These are phyloP conservation scores for Flueggea neowawraea DNA, from an alignment of 441 rosid species.

Conservation along the genomic window DNA sequence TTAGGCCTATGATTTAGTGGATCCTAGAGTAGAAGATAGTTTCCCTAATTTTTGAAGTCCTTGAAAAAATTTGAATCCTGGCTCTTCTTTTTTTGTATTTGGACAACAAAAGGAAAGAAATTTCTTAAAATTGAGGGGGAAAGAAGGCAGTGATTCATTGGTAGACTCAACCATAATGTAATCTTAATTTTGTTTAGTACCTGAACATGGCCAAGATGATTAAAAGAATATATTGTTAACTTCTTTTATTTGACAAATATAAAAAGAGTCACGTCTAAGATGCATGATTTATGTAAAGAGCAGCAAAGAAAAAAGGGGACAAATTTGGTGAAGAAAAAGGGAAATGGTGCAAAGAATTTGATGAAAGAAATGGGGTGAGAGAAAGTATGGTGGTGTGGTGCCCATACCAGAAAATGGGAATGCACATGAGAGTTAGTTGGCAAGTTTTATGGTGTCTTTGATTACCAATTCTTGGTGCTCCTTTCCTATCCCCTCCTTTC, in stretches of 20 bases:
- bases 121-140: too few species aligned
- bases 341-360: conserved; percentile 5
- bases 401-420: conserved; percentile 7
- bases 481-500: conserved; percentile 10
- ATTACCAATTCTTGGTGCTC: background rate
- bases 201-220: too few species aligned
- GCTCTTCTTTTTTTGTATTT: conserved; percentile 5
- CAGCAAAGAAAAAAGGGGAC: conserved; percentile 5
- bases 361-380: conserved; percentile 12
- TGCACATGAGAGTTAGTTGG: conserved; percentile 17
- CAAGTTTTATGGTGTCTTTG: conserved; percentile 2
- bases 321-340: background rate
- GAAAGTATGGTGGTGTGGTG: conserved; percentile 1
- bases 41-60: conserved; percentile 9
- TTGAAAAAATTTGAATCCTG: conserved; percentile 17
- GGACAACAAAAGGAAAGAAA: background rate
- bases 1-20: conserved; percentile 58
- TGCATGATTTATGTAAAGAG: conserved; percentile 1
- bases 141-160: too few species aligned
- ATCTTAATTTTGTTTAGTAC: background rate
- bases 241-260: too few species aligned
- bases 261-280: too few species aligned
- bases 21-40: conserved; percentile 1
- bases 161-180: conserved; percentile 1
- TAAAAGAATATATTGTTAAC: too few species aligned